Conservation (phyloP, 1,284 basidiomycete genomes). For the Moesziomyces aphidis region DNA sequence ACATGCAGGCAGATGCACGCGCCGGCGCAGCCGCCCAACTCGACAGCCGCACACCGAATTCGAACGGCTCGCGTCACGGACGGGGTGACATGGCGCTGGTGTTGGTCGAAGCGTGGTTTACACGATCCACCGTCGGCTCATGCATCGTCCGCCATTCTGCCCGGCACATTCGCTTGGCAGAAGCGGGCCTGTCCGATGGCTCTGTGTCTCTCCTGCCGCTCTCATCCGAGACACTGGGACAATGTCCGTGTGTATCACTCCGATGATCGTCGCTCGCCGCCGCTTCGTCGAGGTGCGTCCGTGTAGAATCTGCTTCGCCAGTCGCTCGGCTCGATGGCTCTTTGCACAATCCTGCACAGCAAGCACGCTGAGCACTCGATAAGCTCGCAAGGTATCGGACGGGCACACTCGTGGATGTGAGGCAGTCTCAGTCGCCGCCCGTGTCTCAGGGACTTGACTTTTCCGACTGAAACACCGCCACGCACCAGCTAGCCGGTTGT, state of each 20-base stretch:
- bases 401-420: not conserved
- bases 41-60: not conserved
- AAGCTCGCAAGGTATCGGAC: not conserved
- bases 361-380: too few relatives aligned
- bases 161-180: slow-evolving; percentile 9
- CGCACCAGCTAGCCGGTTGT: too few relatives aligned
- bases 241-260: not conserved
- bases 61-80: not conserved
- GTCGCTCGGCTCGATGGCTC: not conserved
- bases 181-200: slow-evolving; percentile 13
- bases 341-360: too few relatives aligned
- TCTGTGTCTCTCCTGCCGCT: not conserved
- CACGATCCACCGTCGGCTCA: not conserved
- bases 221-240: slow-evolving; percentile 1
- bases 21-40: not conserved
- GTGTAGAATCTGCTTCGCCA: not conserved
- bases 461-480: too few relatives aligned
- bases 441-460: too few relatives aligned
- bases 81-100: slow-evolving; percentile 29
- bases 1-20: not conserved
- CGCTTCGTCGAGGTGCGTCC: not conserved
- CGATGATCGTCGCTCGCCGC: not conserved
- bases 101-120: slow-evolving; percentile 6
- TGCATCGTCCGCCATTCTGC: not conserved
- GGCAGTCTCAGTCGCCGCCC: not conserved